These are phyloP conservation scores for Scopulariopsis brevicaulis DNA, from an alignment of 2,329 filamentous ascomycete genomes.

Conservation along the genomic window DNA sequence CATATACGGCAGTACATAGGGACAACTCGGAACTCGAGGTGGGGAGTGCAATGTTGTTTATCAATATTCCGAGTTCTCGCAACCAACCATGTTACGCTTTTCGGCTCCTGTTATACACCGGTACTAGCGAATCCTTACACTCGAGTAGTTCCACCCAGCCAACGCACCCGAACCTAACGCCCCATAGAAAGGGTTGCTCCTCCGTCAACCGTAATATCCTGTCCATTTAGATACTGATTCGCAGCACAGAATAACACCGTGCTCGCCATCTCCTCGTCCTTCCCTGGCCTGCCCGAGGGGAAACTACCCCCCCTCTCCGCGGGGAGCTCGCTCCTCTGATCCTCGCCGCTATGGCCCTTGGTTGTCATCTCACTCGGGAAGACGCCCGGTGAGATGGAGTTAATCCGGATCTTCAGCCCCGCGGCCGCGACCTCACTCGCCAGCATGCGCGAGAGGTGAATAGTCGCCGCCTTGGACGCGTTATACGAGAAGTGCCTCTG, in stretches of 20 bases:
- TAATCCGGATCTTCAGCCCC: constrained; percentile 53
- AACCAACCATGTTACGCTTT: no score
- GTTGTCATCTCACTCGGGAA: constrained; percentile 61
- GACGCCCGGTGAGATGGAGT: constrained; percentile 64
- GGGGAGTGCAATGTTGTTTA: no score
- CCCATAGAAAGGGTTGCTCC: constrained; percentile 10
- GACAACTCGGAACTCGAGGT: no score
- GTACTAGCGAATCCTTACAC: no score
- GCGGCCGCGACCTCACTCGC: constrained; percentile 47
- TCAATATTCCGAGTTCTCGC: no score
- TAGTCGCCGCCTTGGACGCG: constrained; percentile 50
- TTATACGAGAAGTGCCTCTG: constrained; percentile 59
- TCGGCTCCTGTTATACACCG: no score
- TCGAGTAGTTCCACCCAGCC: no score
- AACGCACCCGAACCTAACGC: neutral
- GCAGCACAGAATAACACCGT: constrained; percentile 44
- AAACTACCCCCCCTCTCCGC: constrained; percentile 44
- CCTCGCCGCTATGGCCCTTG: constrained; percentile 30
- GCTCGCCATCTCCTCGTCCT: constrained; percentile 58
- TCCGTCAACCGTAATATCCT: constrained; percentile 31
- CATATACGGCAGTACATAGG: no score
- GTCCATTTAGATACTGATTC: constrained; percentile 32
- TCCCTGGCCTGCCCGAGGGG: constrained; percentile 56
- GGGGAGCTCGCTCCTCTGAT: constrained; percentile 47
- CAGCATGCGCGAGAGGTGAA: constrained; percentile 54